A percentile compares a stretch with the other conserved stretches of the same genome.
These are phyloP conservation scores for Aspergillus diversus DNA, from an alignment of 495 filamentous ascomycete species.

Conservation along the genomic window DNA sequence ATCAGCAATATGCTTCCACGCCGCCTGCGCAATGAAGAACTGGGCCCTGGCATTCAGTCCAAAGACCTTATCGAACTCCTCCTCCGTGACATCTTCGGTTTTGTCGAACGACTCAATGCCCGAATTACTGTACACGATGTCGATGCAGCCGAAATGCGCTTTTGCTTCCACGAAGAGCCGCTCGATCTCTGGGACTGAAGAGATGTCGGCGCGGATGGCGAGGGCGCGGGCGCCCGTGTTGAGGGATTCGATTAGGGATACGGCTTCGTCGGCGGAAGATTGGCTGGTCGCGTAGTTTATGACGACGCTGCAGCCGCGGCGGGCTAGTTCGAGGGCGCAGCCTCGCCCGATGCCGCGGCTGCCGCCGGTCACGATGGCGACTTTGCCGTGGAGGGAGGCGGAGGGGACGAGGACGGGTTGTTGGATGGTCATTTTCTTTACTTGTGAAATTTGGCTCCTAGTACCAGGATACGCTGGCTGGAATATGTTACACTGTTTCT, in stretches of 20 bases:
- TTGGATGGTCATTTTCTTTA: background rate
- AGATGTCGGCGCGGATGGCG: constrained; percentile 4
- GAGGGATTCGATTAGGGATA: background rate
- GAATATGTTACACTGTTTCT: no score
- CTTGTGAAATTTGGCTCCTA: no score
- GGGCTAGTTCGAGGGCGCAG: background rate
- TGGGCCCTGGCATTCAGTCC: background rate
- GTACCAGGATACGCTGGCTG: no score
- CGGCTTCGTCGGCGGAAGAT: background rate
- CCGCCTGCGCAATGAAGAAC: background rate
- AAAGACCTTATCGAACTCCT: background rate
- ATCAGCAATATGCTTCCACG: background rate
- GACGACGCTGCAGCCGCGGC: constrained; percentile 8
- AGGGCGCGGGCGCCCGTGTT: background rate
- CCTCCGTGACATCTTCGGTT: background rate
- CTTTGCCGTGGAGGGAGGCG: background rate
- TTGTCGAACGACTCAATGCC: background rate
- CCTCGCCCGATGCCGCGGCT: background rate
- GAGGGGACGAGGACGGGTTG: background rate
- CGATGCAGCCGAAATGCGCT: background rate
- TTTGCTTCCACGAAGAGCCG: background rate
- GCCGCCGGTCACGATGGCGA: background rate
- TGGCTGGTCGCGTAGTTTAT: background rate
- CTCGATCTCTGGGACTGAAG: background rate
- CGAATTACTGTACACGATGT: background rate